phyloP scores from a whole-genome alignment of 768 basidiomycete genomes.

The Cyathus striatus region DNA sequence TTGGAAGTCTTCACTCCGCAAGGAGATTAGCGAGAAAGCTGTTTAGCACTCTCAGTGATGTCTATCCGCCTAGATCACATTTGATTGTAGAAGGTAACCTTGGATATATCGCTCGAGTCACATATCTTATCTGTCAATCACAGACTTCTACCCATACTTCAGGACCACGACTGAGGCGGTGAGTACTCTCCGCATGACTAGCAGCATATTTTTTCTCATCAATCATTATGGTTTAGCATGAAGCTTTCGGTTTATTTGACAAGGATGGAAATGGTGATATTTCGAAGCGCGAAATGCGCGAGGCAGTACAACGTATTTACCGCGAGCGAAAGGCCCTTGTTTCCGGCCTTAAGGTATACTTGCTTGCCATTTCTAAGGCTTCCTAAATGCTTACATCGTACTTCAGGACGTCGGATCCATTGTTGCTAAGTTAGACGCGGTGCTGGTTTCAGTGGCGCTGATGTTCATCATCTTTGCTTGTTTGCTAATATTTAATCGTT shows the following conservation, averaged over 20 bases:
- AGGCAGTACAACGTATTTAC: slow-evolving; percentile 78
- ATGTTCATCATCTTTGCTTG: slow-evolving; percentile 61
- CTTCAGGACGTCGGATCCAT: slow-evolving; percentile 66
- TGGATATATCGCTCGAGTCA: neutral
- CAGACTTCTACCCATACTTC: slow-evolving; percentile 80
- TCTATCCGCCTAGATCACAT: slow-evolving; percentile 53
- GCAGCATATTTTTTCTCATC: too few species aligned
- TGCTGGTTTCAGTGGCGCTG: slow-evolving; percentile 55
- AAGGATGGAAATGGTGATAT: slow-evolving; percentile 84
- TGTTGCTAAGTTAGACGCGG: slow-evolving; percentile 75
- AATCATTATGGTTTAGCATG: slow-evolving; percentile 54
- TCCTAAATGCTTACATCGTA: slow-evolving; percentile 2
- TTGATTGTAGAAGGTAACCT: slow-evolving; percentile 61
- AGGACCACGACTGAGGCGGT: slow-evolving; percentile 67
- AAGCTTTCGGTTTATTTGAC: slow-evolving; percentile 69
- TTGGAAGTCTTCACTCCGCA: slow-evolving; percentile 59
- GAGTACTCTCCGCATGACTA: too few species aligned
- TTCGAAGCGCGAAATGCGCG: slow-evolving; percentile 73
- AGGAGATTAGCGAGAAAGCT: slow-evolving; percentile 64
- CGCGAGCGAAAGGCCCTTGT: slow-evolving; percentile 69
- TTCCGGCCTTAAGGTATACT: slow-evolving; percentile 59
- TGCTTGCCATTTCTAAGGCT: neutral
- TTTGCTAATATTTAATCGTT: slow-evolving; percentile 69
- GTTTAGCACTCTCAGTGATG: slow-evolving; percentile 56
- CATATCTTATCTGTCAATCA: slow-evolving; percentile 1